These are phyloP conservation scores for Bryum argenteum DNA, from an alignment of 225 moss, liverwort and hornwort species.

Conservation along the genomic window DNA sequence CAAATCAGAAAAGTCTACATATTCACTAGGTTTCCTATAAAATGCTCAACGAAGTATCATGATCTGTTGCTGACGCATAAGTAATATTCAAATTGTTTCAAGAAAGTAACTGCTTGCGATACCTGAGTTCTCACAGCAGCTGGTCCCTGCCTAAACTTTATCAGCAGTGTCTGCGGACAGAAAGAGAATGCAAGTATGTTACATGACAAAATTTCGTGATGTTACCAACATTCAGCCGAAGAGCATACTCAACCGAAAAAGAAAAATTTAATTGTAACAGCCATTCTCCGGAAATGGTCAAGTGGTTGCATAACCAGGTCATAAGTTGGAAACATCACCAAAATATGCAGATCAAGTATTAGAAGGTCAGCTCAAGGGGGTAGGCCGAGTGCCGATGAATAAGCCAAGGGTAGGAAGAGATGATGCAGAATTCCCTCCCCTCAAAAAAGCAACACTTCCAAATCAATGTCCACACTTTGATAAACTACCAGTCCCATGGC, in stretches of 20 bases:
- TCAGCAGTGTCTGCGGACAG: constrained; percentile 71
- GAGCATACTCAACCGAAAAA: constrained; percentile 9
- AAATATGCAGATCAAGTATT: constrained; percentile 49
- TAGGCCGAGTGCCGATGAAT: constrained; percentile 48
- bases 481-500: constrained; percentile 8
- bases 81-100: constrained; percentile 6
- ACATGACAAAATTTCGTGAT: constrained; percentile 18
- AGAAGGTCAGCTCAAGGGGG: constrained; percentile 57
- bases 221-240: constrained; percentile 9
- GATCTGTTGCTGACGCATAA: not conserved
- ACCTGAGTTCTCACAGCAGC: constrained; percentile 92
- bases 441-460: constrained; percentile 56
- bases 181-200: constrained; percentile 12
- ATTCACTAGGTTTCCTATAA: constrained; percentile 11
- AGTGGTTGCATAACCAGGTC: constrained; percentile 35
- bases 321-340: constrained; percentile 53
- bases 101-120: constrained; percentile 12
- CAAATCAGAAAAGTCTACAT: constrained; percentile 19
- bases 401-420: constrained; percentile 53
- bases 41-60: not conserved
- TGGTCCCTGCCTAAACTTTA: constrained; percentile 91
- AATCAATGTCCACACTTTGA: constrained; percentile 38
- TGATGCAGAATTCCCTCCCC: constrained; percentile 52
- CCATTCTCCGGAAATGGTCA: constrained; percentile 27
- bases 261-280: constrained; percentile 17